A percentile compares a stretch with the other conserved stretches of the same genome.
Conservation (phyloP, 2,329 filamentous ascomycete species). For the Cryoendolithus antarcticus region DNA sequence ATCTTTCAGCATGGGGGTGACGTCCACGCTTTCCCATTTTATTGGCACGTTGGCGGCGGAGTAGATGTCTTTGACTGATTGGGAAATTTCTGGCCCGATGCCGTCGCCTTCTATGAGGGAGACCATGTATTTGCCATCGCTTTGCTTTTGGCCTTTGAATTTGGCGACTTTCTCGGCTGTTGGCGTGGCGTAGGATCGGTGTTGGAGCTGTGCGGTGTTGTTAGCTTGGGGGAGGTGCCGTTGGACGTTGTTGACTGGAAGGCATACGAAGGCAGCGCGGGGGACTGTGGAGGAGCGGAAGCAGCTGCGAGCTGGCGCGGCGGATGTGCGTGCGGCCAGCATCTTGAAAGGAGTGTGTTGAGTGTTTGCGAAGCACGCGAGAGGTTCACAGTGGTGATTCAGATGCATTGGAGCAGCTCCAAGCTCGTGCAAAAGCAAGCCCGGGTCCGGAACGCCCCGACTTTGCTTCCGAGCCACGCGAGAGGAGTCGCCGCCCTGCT, state of each 20-base stretch:
- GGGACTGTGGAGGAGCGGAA: conserved; percentile 47
- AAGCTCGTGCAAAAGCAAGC: no score
- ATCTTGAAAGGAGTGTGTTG: conserved; percentile 43
- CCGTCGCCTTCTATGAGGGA: conserved; percentile 98
- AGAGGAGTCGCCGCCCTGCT: no score
- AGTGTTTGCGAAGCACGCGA: conserved; percentile 2
- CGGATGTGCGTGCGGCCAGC: conserved; percentile 70
- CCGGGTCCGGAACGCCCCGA: no score
- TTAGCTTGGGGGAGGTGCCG: no score
- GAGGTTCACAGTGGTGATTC: background rate
- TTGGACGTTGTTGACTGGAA: no score
- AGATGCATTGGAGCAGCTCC: no score
- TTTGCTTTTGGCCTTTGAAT: conserved; percentile 82
- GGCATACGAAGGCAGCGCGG: no score
- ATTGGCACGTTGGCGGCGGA: conserved; percentile 89
- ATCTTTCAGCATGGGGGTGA: conserved; percentile 84
- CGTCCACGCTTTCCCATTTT: conserved; percentile 94
- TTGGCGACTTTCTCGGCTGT: conserved; percentile 64
- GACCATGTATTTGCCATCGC: conserved; percentile 88
- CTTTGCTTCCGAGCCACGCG: no score
- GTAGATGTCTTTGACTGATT: conserved; percentile 99
- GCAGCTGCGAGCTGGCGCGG: conserved; percentile 67
- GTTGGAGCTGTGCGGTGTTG: no score
- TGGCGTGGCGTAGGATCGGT: conserved; percentile 18
- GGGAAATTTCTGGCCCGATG: conserved; percentile 93